Conservation (phyloP, 2,329 filamentous ascomycete genomes). For the Plenodomus biglobosus region DNA sequence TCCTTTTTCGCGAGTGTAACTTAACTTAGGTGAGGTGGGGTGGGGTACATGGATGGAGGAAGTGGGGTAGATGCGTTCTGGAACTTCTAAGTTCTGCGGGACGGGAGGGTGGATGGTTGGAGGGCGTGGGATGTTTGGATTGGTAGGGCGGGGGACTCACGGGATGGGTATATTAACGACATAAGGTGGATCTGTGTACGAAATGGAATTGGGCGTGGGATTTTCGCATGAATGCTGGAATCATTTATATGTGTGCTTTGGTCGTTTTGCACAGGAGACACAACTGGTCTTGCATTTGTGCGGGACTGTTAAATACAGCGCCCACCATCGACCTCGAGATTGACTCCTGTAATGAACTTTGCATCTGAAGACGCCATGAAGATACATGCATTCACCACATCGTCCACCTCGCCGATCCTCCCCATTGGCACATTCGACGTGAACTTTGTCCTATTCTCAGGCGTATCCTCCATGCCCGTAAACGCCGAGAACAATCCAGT, state of each 20-base stretch:
- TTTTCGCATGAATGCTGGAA: too few relatives aligned
- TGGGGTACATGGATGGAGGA: not conserved
- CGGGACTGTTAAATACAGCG: slow-evolving; percentile 42
- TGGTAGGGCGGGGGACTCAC: too few relatives aligned
- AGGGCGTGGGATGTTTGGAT: not conserved
- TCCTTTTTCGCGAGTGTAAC: too few relatives aligned
- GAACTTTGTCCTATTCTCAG: slow-evolving; percentile 55
- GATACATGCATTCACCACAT: slow-evolving; percentile 59
- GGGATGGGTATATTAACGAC: not conserved
- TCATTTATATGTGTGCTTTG: too few relatives aligned
- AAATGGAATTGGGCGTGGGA: too few relatives aligned
- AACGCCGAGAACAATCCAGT: slow-evolving; percentile 65
- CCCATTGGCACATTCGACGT: slow-evolving; percentile 61
- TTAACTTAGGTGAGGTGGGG: not conserved
- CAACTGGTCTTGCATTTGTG: too few relatives aligned
- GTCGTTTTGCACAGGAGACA: too few relatives aligned
- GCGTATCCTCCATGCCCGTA: slow-evolving; percentile 63
- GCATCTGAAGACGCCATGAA: slow-evolving; percentile 63
- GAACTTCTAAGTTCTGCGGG: not conserved
- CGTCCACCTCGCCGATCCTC: slow-evolving; percentile 61
- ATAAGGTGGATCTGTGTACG: too few relatives aligned
- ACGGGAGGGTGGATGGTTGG: not conserved
- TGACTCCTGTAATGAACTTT: slow-evolving; percentile 61
- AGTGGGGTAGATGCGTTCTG: not conserved
- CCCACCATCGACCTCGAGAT: slow-evolving; percentile 46